Evolutionary conservation across 352 stramenopile genomes (phyloP), one percentile per base, ranked within the genome.

Genomic region (Aphanomyces euteiches): DNA sequence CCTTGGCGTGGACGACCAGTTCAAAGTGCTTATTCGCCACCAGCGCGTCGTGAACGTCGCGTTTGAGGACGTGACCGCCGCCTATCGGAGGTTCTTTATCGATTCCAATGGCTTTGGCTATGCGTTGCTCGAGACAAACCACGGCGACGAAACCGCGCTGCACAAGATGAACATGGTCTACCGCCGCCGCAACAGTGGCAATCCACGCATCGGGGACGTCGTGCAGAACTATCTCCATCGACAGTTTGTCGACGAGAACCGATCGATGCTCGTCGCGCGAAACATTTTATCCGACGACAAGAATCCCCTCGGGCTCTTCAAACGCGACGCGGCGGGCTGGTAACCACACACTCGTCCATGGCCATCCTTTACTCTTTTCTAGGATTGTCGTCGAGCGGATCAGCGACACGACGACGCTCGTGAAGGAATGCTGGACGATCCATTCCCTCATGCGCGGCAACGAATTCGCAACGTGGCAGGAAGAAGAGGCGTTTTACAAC

Each of bases 241-340:
- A 19, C 59, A 67, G n/a, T 67, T 67, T 5, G n/a, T 38, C 41
- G 40, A 53, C 13, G 12, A 10, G 4, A 5, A 7, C 10, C 38
- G 59, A 28, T 67, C 59, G 10, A 45, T 67, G 0, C 59, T 56
- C 12, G 59, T 67, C 5, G 59, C 59, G 5, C 59, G 59, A 6
- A 67, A 67, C 59, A 67, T 67, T 34, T 21, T 67, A 17, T 67
- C 59, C 3, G 59, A 67, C 39, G 59, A 67, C 39, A 53, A 67
- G n/a, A 6, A 56, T 38, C 59, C 38, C 10, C 59, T 67, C 4
- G 59, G 59, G 5, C 3, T 36, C 5, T 48, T 40, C 19, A 56
- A 53, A 17, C 38, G 59, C 38, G 59, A 67, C 40, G 59, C 39
- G 7, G 53, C 39, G 15, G 39, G 59, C 38, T 67, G 59, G 59